phyloP scores from a whole-genome alignment of 192 early-diverging fungal genomes.

The Mortierella claussenii region DNA sequence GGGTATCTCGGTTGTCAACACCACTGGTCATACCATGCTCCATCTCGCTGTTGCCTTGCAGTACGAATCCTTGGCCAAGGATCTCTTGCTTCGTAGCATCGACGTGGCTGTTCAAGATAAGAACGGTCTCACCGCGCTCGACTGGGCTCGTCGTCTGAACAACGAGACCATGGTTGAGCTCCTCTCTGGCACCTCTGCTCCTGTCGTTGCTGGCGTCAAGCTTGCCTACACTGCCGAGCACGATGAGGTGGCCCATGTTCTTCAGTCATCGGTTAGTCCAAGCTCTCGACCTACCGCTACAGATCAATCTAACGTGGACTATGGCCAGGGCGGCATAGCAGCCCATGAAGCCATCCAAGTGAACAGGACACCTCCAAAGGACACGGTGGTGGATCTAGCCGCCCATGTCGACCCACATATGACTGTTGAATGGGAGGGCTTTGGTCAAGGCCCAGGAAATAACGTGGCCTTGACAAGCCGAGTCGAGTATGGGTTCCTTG shows the following conservation, averaged over 20 bases:
- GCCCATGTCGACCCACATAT: constrained; percentile 26
- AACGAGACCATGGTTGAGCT: constrained; percentile 26
- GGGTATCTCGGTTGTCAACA: constrained; percentile 31
- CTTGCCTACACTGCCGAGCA: constrained; percentile 5
- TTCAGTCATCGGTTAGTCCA: constrained; percentile 34
- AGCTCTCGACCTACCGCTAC: constrained; percentile 23
- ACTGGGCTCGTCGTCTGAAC: constrained; percentile 26
- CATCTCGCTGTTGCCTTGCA: constrained; percentile 41
- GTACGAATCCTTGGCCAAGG: constrained; percentile 19
- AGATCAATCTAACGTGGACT: constrained; percentile 17
- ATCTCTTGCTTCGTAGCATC: constrained; percentile 28
- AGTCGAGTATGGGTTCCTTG: neutral
- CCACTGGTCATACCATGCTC: constrained; percentile 46
- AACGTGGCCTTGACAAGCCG: constrained; percentile 1
- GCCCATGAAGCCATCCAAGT: neutral
- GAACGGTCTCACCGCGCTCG: constrained; percentile 45
- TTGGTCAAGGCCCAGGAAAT: constrained; percentile 47
- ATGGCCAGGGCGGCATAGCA: constrained; percentile 29
- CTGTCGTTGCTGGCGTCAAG: constrained; percentile 14
- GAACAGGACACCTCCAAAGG: neutral
- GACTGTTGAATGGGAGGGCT: constrained; percentile 36
- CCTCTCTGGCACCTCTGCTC: neutral
- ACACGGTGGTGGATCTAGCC: constrained; percentile 14
- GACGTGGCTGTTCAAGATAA: constrained; percentile 34
- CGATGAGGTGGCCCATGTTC: constrained; percentile 26